Evolutionary conservation across 345 rosid genomes (phyloP), one percentile per base, ranked within the genome.

Genomic region (Aquilaria sinensis): DNA sequence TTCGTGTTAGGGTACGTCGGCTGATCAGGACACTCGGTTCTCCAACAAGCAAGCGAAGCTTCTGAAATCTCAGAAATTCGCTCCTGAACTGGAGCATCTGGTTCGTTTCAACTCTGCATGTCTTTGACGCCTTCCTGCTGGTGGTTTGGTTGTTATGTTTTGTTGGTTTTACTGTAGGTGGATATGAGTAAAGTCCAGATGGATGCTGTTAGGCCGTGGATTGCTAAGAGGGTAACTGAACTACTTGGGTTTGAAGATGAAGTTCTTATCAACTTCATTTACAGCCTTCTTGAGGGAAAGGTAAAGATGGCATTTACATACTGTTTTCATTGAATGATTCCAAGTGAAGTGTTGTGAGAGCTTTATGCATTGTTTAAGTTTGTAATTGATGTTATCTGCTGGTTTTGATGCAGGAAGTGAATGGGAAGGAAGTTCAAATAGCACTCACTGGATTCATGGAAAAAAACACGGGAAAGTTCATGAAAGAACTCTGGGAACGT

Each of bases 11-110:
- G 99, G 99, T 31, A 89, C 99, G 46, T 88, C 97, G 60, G 96
- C 96, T 15, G 99, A 95, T 61, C 99, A 95, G 64, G 99, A 95
- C 72, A 91, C 97, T 60, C 82, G 99, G 67, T 95, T 91, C 76
- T 95, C 99, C 34, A 95, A 95, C 87, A 95, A 95, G 85, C 97
- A 95, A 72, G 97, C 96, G 6, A 91, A 87, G 78, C 83, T 95
- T 37, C 32, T 91, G 78, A 95, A 95, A 67, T 81, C 96, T 65
- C 97, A 88, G 84, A 95, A 95, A 80, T 91, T 95, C 49, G 78
- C 96, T 58, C 72, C 96, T 11, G 95, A 90, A 69, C 73, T 90
- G 77, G 99, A 94, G 11, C 79, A 81, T 76, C 80, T 88, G 87
- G 99, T 94, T 33, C 59, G 86, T 74, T 65, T 70, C 29, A n/a